Base-by-base conservation (phyloP, 176 grass and related monocot genomes). In the Canna indica region DNA sequence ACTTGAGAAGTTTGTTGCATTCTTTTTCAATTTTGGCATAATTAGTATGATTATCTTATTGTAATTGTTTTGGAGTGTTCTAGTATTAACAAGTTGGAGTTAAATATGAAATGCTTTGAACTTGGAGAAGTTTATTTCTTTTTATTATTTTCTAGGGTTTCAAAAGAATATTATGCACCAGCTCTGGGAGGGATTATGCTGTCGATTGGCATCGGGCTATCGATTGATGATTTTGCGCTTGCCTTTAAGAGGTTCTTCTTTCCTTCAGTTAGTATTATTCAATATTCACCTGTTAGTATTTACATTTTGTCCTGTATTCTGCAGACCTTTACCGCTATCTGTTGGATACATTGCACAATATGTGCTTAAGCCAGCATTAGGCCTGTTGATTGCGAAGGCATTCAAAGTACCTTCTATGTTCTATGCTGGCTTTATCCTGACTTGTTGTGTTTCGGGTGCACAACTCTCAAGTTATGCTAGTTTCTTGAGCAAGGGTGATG, bases 391-490 rank as follows among this genome's bases (percentile, higher is more conserved):
- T 73, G 88, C 91, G 12, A 96, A 78, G 64, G 73, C 67, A 22
- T 96, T 91, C 36, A 80, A 72, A 76, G 77, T 83, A 61, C 87
- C 88, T 41, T 75, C 87, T 1, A 65, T 69, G 3, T 96, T 91
- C 78, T 96, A 88, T 36, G 85, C 91, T 0, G 91, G 91, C 50
- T 96, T 96, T 27, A 74, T 96, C 62, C 91, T 96, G 38, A 91
- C 81, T 7, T 96, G 88, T 70, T 96, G 88, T 29, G 88, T 96
- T 48, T 77, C 91, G 0, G 91, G 91, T 20, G 91, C 91, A 36
- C 91, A 91, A 54, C 79, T 96, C 63, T 91, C 91, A 17, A 96
- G 88, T 70, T 96, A 96, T 84, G 91, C 91, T 60, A 91, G 80
- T 78, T 91, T 91, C 75, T 80, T 96, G 64, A 88, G 85, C 75